phyloP scores from a whole-genome alignment of 352 stramenopile genomes.

The Pythium dissimile region DNA sequence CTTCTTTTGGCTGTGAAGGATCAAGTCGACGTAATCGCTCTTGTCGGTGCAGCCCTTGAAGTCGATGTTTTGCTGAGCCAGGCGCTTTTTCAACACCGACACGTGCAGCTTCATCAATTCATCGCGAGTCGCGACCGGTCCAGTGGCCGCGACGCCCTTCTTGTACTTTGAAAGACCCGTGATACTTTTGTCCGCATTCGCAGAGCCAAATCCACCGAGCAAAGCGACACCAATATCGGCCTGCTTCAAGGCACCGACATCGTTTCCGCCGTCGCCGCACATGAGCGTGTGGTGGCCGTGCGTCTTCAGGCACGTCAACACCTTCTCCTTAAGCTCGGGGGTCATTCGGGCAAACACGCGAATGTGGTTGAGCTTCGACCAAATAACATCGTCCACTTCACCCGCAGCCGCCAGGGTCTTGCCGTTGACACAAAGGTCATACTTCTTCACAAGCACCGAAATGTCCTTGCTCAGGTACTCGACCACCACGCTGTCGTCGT shows the following conservation, averaged over 20 bases:
- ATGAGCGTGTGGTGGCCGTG: conserved; percentile 93
- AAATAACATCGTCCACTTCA: conserved; percentile 83
- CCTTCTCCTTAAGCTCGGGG: conserved; percentile 95
- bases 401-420: conserved; percentile 66
- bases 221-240: conserved; percentile 84
- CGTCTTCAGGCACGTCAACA: conserved; percentile 94
- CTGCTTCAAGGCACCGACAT: conserved; percentile 95
- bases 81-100: conserved; percentile 81
- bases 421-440: conserved; percentile 84
- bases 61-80: conserved; percentile 67
- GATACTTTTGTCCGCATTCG: conserved; percentile 85
- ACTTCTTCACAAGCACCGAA: conserved; percentile 61
- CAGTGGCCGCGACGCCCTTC: conserved; percentile 49
- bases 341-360: conserved; percentile 96
- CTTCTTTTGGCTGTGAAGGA: conserved; percentile 62
- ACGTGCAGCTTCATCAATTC: conserved; percentile 84
- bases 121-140: conserved; percentile 36
- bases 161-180: conserved; percentile 75
- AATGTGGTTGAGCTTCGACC: conserved; percentile 73
- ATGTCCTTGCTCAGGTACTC: conserved; percentile 70
- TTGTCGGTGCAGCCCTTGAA: conserved; percentile 71
- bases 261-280: conserved; percentile 98
- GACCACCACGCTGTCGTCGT: conserved; percentile 65
- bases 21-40: conserved; percentile 76
- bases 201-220: conserved; percentile 77